Evolutionary conservation across 768 basidiomycete genomes (phyloP), one percentile per base, ranked within the genome.

Genomic region (Guyanaporus albipodus): DNA sequence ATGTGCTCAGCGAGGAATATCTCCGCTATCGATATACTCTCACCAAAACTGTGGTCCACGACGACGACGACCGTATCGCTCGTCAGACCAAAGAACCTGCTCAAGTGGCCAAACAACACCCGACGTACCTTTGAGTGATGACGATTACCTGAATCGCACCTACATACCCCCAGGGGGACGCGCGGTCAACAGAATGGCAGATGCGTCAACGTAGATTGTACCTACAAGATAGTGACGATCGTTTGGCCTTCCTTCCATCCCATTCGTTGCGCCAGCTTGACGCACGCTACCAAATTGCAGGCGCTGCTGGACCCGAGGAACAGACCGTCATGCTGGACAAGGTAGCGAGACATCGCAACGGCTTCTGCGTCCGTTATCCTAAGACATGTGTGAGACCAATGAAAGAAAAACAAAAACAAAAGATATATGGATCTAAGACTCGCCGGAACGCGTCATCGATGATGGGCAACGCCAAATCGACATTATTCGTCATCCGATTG

Each of bases 241-340:
- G 73, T 78, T 59, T 87, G 77, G 4, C 88, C 84, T 6, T 76
- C 74, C 23, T 71, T 70, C 83, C 83, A 86, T 11, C 79, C 77
- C 73, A 80, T 74, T 59, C 79, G 78, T 56, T 82, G 83, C 3
- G 78, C 83, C 14, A 94, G 71, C 57, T 87, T 85, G 37, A 96
- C 77, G 55, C 89, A 91, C 2, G 95, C 89, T n/a, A 96, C 80
- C 31, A 99, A 75, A 61, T 98, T 99, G 62, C 92, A 94, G 0
- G 96, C 95, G 58, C 91, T 94, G 49, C 91, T 95, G 0, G 94
- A 97, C 12, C 96, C 96, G 23, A 98, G 73, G 70, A 94, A 98
- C 22, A 99, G 72, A 0, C 96, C 96, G 54, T 98, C 95, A 45
- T 89, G 73, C 40, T 85, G 73, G 4, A 96, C 91, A 17, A 99